A percentile compares a stretch with the other conserved stretches of the same genome.
These are phyloP conservation scores for Pilasporangium apinafurcum DNA, from an alignment of 352 stramenopile species.

Conservation along the genomic window DNA sequence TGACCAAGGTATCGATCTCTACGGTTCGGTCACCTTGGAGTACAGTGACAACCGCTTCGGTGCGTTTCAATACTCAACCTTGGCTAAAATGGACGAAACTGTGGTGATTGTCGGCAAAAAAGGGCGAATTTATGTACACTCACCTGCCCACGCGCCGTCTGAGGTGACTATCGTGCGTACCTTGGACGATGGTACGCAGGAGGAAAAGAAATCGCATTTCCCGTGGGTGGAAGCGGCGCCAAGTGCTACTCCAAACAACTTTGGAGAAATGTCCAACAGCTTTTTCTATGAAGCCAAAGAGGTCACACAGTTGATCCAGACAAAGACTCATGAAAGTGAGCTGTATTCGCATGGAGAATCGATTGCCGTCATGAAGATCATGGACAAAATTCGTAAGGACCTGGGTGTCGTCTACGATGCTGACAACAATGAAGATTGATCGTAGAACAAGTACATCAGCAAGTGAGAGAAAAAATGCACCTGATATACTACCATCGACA, in stretches of 20 bases:
- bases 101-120: too few species aligned
- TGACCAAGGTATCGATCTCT: constrained; percentile 5
- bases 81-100: too few species aligned
- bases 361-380: constrained; percentile 45
- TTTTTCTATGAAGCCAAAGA: constrained; percentile 31
- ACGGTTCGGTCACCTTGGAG: constrained; percentile 5
- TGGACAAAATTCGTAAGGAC: constrained; percentile 59
- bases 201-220: constrained; percentile 34
- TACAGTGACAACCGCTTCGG: constrained; percentile 6
- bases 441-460: too few species aligned
- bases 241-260: constrained; percentile 33
- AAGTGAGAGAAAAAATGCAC: too few species aligned
- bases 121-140: too few species aligned
- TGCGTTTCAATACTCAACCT: constrained; percentile 6
- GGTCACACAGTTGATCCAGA: constrained; percentile 31
- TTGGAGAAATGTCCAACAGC: constrained; percentile 31
- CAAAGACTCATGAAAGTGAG: constrained; percentile 19
- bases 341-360: constrained; percentile 55
- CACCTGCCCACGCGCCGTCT: too few species aligned
- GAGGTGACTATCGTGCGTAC: too few species aligned
- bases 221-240: constrained; percentile 24
- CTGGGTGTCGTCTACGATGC: constrained; percentile 33
- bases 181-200: too few species aligned
- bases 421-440: too few species aligned
- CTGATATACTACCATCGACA: too few species aligned